phyloP scores from a whole-genome alignment of 148 eudicot genomes.

The Rhododendron henanense region DNA sequence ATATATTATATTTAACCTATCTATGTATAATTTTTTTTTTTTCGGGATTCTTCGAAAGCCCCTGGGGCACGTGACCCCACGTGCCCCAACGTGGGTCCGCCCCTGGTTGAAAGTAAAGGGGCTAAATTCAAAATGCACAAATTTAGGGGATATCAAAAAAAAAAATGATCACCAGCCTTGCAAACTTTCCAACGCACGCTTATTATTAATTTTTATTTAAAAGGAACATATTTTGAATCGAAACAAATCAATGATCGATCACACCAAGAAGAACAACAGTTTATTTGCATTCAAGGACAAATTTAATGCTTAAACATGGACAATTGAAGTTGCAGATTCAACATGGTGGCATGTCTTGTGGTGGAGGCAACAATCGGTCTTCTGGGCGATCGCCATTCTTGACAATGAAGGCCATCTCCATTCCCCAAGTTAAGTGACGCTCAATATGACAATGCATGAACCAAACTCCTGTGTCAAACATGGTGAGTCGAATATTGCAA shows the following conservation, averaged over 20 bases:
- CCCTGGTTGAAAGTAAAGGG: not conserved
- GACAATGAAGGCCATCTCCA: slow-evolving; percentile 29
- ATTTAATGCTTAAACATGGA: not conserved
- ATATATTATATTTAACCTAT: too few species aligned
- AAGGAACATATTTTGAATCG: not conserved
- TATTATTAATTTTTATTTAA: too few species aligned
- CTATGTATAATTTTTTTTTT: too few species aligned
- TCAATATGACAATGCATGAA: slow-evolving; percentile 41
- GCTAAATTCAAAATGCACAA: not conserved
- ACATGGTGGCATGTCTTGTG: slow-evolving; percentile 28
- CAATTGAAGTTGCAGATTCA: not conserved
- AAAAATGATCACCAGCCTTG: not conserved
- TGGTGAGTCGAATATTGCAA: too few species aligned
- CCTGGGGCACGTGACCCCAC: too few species aligned
- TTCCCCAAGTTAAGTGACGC: slow-evolving; percentile 39
- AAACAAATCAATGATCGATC: not conserved
- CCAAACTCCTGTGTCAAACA: slow-evolving; percentile 30
- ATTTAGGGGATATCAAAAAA: not conserved
- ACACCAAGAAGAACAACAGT: not conserved
- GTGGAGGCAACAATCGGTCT: slow-evolving; percentile 23
- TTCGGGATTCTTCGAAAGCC: too few species aligned
- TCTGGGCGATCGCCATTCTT: slow-evolving; percentile 11
- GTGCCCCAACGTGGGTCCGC: too few species aligned
- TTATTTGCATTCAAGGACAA: not conserved
- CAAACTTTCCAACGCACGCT: not conserved